Base-by-base conservation (phyloP, 1,284 basidiomycete genomes). In the Anthracocystis panici-leucophaei region DNA sequence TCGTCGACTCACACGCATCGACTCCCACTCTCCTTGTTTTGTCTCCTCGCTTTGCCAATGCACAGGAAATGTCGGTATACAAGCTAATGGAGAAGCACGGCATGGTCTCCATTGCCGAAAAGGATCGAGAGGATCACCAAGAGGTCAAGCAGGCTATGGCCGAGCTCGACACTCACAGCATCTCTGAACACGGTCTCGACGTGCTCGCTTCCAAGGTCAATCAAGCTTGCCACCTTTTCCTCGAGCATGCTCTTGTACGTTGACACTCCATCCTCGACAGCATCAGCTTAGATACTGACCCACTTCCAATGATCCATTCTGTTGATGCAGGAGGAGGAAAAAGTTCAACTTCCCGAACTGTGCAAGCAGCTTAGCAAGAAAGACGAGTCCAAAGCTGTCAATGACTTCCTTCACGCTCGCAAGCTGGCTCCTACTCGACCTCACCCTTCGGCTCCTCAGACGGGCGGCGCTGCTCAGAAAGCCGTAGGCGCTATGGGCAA, bases 361-460 rank as follows among this genome's bases (percentile, higher is more conserved):
- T 40, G 54, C 54, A 31, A 42, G 14, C 38, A 56, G 51, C 64
- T 81, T 14, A 52, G 63, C 40, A 63, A 59, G 12, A 62, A 79
- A 14, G 80, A 80, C 42, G 68, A 71, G 53, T n/a, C 61, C 59
- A 65, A 71, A 25, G 63, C 71, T 0, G 69, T 77, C 21, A 44
- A 57, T 2, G 67, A 79, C 16, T 82, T 81, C 60, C 67, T 81
- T 16, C 18, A 64, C 25, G 78, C 70, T 18, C 73, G 78, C 40
- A 59, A 70, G 29, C 50, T 67, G 56, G 80, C 77, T 5, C 80
- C 81, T 8, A 66, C 65, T 3, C 78, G 77, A 29, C 77, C 81
- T 8, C 78, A 83, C 52, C 80, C 80, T 21, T 41, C 56, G n/a
- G 78, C 79, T 8, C 81, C 80, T 1, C 81, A 81, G 72, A 38